These are phyloP conservation scores for Aspergillus nidulans DNA, from an alignment of 495 filamentous ascomycete species.

Conservation along the genomic window DNA sequence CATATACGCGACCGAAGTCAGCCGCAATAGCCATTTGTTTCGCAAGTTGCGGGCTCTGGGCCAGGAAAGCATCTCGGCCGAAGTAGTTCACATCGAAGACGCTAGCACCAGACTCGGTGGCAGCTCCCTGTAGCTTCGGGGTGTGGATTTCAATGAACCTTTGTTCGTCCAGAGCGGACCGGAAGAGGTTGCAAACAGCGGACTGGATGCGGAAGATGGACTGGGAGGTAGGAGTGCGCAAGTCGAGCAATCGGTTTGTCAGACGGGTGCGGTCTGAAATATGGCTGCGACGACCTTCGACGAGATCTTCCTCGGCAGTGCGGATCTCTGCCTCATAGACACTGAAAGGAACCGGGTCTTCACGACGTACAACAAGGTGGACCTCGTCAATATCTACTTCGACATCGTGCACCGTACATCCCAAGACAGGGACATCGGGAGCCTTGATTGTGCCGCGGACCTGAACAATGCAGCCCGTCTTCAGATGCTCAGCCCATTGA, in stretches of 20 bases:
- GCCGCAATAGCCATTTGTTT: slow-evolving; percentile 93
- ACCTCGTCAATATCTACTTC: slow-evolving; percentile 45
- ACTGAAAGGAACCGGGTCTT: slow-evolving; percentile 57
- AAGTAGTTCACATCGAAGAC: slow-evolving; percentile 90
- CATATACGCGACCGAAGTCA: slow-evolving; percentile 82
- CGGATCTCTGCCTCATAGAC: slow-evolving; percentile 60
- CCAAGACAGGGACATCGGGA: slow-evolving; percentile 52
- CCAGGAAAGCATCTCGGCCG: slow-evolving; percentile 72
- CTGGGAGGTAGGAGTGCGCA: slow-evolving; percentile 79
- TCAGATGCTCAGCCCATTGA: slow-evolving; percentile 67
- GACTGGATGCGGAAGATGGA: slow-evolving; percentile 75
- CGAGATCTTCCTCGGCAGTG: slow-evolving; percentile 40
- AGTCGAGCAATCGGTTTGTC: slow-evolving; percentile 80
- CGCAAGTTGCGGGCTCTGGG: slow-evolving; percentile 88
- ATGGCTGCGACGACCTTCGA: slow-evolving; percentile 46
- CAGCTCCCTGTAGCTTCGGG: slow-evolving; percentile 80
- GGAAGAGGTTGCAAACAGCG: slow-evolving; percentile 76
- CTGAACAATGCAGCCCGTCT: slow-evolving; percentile 62
- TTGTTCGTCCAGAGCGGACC: slow-evolving; percentile 61
- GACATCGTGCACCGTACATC: slow-evolving; percentile 54
- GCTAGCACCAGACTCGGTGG: slow-evolving; percentile 87
- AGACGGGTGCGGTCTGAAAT: slow-evolving; percentile 71
- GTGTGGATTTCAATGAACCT: slow-evolving; percentile 87
- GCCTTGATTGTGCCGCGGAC: slow-evolving; percentile 61
- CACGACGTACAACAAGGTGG: slow-evolving; percentile 52